A percentile compares a stretch with the other conserved stretches of the same genome.
Evolutionary conservation across 331 rosid species (phyloP).

Genomic region (Spiraea crenata): DNA sequence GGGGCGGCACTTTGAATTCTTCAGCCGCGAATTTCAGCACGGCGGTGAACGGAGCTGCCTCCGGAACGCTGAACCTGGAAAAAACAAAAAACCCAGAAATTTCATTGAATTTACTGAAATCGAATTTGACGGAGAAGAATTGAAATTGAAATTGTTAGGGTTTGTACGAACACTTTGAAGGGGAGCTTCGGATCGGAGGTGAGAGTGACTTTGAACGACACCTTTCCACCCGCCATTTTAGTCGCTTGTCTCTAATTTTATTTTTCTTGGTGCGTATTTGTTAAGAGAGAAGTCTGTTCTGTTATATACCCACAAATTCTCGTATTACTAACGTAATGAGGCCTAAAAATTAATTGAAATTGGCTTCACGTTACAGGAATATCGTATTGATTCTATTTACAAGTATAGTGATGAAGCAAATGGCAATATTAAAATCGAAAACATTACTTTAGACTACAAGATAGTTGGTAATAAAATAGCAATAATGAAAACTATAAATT

Average conservation of each 20-base stretch:
- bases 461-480: no score
- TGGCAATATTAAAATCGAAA: no score
- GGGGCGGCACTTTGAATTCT: constrained; percentile 99
- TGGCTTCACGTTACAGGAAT: no score
- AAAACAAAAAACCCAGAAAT: background rate
- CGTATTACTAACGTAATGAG: background rate
- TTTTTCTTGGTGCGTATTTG: background rate
- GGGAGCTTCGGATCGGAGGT: constrained; percentile 98
- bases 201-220: constrained; percentile 92
- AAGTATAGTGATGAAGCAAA: no score
- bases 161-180: constrained; percentile 67
- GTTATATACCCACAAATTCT: background rate
- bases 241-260: background rate
- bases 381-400: no score
- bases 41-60: constrained; percentile 98
- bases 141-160: background rate
- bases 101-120: background rate
- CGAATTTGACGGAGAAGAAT: background rate
- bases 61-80: constrained; percentile 91
- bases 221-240: constrained; percentile 83
- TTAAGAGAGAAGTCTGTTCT: background rate
- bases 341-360: no score
- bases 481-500: no score
- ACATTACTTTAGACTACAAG: no score
- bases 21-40: constrained; percentile 97